Evolutionary conservation across 2,329 filamentous ascomycete species (phyloP).

Genomic region (Amauroascus niger): DNA sequence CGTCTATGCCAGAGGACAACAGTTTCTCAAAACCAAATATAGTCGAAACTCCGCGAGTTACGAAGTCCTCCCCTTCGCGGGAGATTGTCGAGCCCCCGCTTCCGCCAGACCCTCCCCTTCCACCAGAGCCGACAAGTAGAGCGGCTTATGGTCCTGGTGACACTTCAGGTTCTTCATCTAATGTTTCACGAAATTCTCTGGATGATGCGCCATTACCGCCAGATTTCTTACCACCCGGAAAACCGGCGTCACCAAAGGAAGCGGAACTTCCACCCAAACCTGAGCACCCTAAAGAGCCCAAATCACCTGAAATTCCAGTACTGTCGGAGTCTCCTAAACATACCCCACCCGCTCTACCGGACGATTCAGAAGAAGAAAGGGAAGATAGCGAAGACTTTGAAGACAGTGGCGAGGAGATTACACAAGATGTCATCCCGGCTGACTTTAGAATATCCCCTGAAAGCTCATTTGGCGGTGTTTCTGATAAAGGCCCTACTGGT

Average conservation of each 20-base stretch:
- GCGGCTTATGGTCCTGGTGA: conserved; percentile 39
- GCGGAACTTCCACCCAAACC: conserved; percentile 3
- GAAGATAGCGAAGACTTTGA: conserved; percentile 33
- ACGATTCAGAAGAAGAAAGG: conserved; percentile 23
- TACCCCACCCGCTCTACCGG: conserved; percentile 24
- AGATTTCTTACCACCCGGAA: conserved; percentile 16
- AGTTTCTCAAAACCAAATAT: conserved; percentile 25
- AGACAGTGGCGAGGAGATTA: conserved; percentile 40
- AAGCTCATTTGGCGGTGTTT: conserved; percentile 36
- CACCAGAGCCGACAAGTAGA: conserved; percentile 41
- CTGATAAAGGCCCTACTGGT: conserved; percentile 31
- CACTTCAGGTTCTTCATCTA: conserved; percentile 40
- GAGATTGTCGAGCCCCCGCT: conserved; percentile 23
- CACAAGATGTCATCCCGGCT: conserved; percentile 30
- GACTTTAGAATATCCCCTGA: conserved; percentile 35
- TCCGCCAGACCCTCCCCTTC: conserved; percentile 33
- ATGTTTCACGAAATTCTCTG: conserved; percentile 31
- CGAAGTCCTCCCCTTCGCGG: conserved; percentile 25
- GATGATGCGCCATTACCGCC: conserved; percentile 35
- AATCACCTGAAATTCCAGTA: neutral
- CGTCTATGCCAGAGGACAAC: conserved; percentile 28
- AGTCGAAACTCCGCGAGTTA: conserved; percentile 26
- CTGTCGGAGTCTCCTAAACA: conserved; percentile 1
- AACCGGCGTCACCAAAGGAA: conserved; percentile 6
- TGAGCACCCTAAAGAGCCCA: neutral